Conservation (phyloP, 2,329 filamentous ascomycete genomes). For the Pseudogymnoascus sp. region DNA sequence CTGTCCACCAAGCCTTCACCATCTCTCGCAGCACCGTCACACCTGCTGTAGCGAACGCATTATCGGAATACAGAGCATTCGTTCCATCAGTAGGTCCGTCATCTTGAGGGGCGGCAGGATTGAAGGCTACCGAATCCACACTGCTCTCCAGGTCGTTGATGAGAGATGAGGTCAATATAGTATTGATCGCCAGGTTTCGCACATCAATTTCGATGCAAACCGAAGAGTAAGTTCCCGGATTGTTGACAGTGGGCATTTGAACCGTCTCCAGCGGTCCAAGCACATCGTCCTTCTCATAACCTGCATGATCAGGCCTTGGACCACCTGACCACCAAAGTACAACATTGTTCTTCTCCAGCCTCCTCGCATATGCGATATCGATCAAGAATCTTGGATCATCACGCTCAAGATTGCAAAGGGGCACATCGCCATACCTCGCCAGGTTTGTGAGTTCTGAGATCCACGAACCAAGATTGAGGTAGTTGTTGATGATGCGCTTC, state of each 20-base stretch:
- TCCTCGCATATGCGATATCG: constrained; percentile 86
- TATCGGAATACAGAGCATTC: constrained; percentile 72
- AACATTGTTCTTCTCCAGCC: constrained; percentile 83
- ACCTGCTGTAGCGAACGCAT: constrained; percentile 85
- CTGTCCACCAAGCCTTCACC: constrained; percentile 97
- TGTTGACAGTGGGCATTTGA: constrained; percentile 88
- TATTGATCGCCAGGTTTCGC: constrained; percentile 94
- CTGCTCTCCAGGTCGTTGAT: constrained; percentile 90
- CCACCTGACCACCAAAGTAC: constrained; percentile 94
- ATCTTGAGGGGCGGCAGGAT: constrained; percentile 59
- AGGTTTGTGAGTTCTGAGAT: constrained; percentile 80
- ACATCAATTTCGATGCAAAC: constrained; percentile 95
- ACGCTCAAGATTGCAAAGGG: constrained; percentile 87
- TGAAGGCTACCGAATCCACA: constrained; percentile 71
- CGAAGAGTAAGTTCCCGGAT: constrained; percentile 85
- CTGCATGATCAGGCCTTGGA: constrained; percentile 85
- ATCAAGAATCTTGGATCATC: constrained; percentile 94
- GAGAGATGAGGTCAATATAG: constrained; percentile 88
- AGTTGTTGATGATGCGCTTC: constrained; percentile 78
- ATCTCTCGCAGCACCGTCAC: constrained; percentile 90
- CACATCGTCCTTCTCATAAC: constrained; percentile 89
- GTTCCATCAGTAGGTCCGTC: constrained; percentile 53
- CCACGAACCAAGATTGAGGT: constrained; percentile 89
- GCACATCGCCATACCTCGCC: constrained; percentile 86
- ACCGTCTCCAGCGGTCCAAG: constrained; percentile 75